Evolutionary conservation across 768 basidiomycete genomes (phyloP), one percentile per base, ranked within the genome.

Genomic region (Hirschioporus abietinus): DNA sequence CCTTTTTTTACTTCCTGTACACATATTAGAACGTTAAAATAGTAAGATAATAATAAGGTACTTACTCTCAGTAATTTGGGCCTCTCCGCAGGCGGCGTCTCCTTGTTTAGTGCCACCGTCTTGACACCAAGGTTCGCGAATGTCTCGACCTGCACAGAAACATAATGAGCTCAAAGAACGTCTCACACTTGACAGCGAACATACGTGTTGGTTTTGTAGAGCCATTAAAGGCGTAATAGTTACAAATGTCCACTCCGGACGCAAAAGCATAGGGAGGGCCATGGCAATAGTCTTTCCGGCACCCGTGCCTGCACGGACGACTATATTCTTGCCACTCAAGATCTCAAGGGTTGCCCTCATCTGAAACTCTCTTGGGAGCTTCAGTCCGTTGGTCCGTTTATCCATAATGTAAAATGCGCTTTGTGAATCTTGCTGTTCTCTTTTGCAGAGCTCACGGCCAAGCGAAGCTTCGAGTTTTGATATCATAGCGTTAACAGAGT

Each of bases 251-350:
- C 36, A 60, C 18, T 68, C 52, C 7, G 66, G 70, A 15, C 57
- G 24, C 20, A 71, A 12, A 9, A 74, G 65, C 27, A 66, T 66
- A 1, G 69, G 71, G 18, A 74, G 18, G 5, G 71, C 66, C 70
- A 73, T 73, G 15, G 70, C 69, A 0, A 74, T 27, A n/a, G 73
- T 74, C 60, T 76, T 74, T 17, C 75, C 73, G 58, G 70, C 70
- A 7, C 73, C 74, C n/a, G 73, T 76, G 0, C 72, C 75, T 60
- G 71, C 71, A 27, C 70, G 67, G 1, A 74, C 68, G 7, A 73
- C 23, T 1, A 66, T 63, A 57, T 75, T 72, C n/a, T 68, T 63
- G 0, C 71, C 72, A 20, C 60, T 17, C 26, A 64, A 20, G 25
- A 68, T n/a, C 1, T 67, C 72, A 6, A 73, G 67, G 17, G 66